phyloP scores from a whole-genome alignment of 176 grass and related monocot species.

The Poa pratensis region DNA sequence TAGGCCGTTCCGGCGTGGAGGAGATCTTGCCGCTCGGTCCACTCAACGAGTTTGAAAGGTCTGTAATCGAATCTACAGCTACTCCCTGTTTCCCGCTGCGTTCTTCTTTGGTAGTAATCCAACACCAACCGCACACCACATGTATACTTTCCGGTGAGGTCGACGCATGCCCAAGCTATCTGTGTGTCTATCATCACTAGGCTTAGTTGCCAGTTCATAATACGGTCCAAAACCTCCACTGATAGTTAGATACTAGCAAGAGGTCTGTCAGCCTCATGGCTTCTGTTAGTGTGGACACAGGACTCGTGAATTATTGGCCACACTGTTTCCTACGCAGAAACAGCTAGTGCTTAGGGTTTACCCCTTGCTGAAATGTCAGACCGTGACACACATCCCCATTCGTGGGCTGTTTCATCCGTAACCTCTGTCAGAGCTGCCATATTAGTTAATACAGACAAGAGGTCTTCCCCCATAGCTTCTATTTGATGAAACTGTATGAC shows the following conservation, averaged over 20 bases:
- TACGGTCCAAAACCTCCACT: neutral
- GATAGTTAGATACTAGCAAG: neutral
- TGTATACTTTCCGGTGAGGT: neutral
- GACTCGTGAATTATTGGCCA: neutral
- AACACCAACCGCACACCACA: neutral
- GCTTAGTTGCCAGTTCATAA: neutral
- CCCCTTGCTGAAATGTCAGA: neutral
- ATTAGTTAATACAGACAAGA: neutral
- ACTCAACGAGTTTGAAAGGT: conserved; percentile 91
- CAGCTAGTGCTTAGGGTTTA: neutral
- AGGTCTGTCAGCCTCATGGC: neutral
- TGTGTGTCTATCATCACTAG: neutral
- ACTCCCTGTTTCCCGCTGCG: neutral
- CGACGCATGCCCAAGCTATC: neutral
- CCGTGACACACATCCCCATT: neutral
- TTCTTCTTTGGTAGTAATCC: conserved; percentile 12
- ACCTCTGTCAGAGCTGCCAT: neutral
- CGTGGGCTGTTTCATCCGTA: neutral
- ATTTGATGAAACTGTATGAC: too few species aligned
- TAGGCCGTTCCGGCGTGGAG: conserved; percentile 65
- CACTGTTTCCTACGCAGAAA: neutral
- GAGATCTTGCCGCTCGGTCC: conserved; percentile 80
- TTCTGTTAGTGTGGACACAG: neutral
- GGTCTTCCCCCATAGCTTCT: too few species aligned
- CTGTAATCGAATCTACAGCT: neutral